Base-by-base conservation (phyloP, 176 grass and related monocot species). In the Triticum urartu region DNA sequence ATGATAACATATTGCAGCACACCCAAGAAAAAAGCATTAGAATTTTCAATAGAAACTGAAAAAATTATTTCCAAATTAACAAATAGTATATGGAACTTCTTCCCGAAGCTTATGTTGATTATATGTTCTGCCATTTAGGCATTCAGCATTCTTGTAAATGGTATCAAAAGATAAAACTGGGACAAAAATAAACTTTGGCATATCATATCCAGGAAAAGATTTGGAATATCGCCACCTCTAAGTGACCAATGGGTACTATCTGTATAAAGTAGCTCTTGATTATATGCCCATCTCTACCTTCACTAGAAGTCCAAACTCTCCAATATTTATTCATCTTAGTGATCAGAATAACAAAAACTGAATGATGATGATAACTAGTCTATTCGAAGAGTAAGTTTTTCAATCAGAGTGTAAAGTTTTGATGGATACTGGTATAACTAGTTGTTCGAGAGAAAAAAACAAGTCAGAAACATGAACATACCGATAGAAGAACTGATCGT, bases 401-500 rank as follows among this genome's bases (percentile, higher is more conserved):
- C 62, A 25, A 42, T 81, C 75, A 61, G 77, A 61, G 52, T 69
- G n/a, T 25, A 71, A 61, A 69, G 81, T 56, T 10, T 52, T 76
- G 30, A 67, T 72, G 11, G 18, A 82, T 77, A 28, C 17, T 43
- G 25, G 34, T 60, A 59, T 45, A 64, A 56, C 30, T 7, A 73
- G 3, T 86, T 79, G 20, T 4, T 15, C 20, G 20, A 8, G 28
- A 54, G 26, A 35, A 18, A 39, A 84, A 81, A 59, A 43, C 7
- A 82, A 84, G 79, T 80, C 45, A 60, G 66, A 63, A 87, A 82
- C 32, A 90, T 69, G 72, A 58, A 40, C 91, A 86, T 95, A 98
- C 96, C 81, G 87, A 95, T 92, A 86, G 52, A 91, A 98, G 84
- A 86, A 92, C 77, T 91, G 90, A 92, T 82, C 88, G 85, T 90